These are phyloP conservation scores for Populus euphratica DNA, from an alignment of 345 rosid genomes.

Conservation along the genomic window DNA sequence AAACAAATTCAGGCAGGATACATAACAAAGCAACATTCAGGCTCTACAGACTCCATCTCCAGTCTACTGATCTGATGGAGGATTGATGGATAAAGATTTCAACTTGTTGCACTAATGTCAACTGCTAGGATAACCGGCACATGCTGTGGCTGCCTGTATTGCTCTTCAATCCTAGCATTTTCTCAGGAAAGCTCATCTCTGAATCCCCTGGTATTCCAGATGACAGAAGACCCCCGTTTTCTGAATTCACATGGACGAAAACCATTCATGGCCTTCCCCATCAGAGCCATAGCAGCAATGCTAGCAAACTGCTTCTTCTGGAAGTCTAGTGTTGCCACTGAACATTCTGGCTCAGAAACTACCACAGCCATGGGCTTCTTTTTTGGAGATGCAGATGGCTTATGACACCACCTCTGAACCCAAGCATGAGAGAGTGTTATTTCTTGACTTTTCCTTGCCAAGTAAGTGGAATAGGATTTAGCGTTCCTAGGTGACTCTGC, in stretches of 20 bases:
- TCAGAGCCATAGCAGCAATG: slow-evolving; percentile 92
- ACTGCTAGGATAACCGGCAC: background rate
- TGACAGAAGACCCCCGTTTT: slow-evolving; percentile 45
- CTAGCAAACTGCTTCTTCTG: slow-evolving; percentile 73
- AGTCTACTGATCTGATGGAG: background rate
- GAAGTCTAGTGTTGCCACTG: slow-evolving; percentile 24
- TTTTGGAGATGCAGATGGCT: slow-evolving; percentile 15
- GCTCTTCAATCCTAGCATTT: slow-evolving; percentile 4
- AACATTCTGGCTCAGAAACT: slow-evolving; percentile 37
- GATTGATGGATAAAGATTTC: background rate
- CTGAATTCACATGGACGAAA: slow-evolving; percentile 52
- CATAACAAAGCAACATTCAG: slow-evolving; percentile 17
- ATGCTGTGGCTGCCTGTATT: background rate
- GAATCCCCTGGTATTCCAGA: slow-evolving; percentile 53
- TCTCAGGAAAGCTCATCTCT: background rate
- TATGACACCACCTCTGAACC: slow-evolving; percentile 74
- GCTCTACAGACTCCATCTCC: slow-evolving; percentile 6
- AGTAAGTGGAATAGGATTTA: slow-evolving; percentile 22
- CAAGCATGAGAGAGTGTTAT: slow-evolving; percentile 46
- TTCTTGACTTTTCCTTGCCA: slow-evolving; percentile 27
- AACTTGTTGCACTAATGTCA: background rate
- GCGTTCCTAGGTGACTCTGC: slow-evolving; percentile 22
- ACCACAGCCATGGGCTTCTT: slow-evolving; percentile 25
- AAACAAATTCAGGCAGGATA: slow-evolving; percentile 2
- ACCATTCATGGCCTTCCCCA: slow-evolving; percentile 81